Evolutionary conservation across 352 stramenopile genomes (phyloP).

Genomic region (Phytophthora quininea): DNA sequence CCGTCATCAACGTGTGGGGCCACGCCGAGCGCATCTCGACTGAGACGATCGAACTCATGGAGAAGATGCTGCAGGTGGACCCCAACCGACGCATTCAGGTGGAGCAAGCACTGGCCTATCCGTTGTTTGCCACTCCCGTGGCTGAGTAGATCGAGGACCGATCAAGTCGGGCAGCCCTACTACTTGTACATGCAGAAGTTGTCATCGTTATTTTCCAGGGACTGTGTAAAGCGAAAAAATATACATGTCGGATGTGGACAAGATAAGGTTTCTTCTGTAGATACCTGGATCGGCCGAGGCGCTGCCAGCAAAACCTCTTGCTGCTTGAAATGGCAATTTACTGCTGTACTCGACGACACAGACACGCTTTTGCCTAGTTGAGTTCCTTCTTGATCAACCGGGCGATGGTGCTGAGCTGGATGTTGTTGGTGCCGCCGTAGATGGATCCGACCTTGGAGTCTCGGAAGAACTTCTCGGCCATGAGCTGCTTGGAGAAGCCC

Average conservation of each 20-base stretch:
- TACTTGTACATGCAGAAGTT: no score
- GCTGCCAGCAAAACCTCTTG: no score
- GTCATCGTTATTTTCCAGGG: no score
- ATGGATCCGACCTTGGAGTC: conserved; percentile 96
- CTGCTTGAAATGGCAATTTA: no score
- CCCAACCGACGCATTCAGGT: conserved; percentile 19
- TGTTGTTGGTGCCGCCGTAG: conserved; percentile 96
- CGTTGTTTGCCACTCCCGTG: not conserved
- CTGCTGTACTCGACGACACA: no score
- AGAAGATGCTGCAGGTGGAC: conserved; percentile 43
- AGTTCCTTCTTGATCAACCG: conserved; percentile 80
- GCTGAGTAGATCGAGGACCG: conserved; percentile 9
- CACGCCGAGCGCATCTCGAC: conserved; percentile 14
- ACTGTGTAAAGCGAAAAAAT: no score
- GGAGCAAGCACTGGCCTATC: conserved; percentile 19
- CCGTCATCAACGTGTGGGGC: conserved; percentile 44
- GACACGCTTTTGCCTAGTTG: conserved; percentile 16
- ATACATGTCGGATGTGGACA: no score
- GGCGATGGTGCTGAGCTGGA: conserved; percentile 92
- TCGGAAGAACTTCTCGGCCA: conserved; percentile 95
- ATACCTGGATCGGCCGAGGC: no score
- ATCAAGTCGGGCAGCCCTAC: no score
- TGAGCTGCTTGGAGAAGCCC: conserved; percentile 91
- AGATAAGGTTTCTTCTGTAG: no score
- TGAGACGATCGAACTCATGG: conserved; percentile 22